phyloP scores from a whole-genome alignment of 1,284 basidiomycete genomes.

The Trametes pubescens region DNA sequence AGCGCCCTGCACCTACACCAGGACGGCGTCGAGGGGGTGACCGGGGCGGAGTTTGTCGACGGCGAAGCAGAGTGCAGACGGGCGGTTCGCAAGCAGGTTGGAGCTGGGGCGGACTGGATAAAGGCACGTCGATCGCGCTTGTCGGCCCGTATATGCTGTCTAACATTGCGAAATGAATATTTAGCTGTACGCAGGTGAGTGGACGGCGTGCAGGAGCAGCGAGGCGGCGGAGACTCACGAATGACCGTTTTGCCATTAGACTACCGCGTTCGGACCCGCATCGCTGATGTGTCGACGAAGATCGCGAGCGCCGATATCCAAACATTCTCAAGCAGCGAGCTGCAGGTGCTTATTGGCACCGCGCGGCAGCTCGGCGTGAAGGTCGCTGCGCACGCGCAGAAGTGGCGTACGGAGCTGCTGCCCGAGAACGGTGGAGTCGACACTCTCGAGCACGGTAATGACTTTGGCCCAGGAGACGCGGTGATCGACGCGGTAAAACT shows the following conservation, averaged over 20 bases:
- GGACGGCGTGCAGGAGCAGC: not conserved
- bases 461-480: conserved; percentile 45
- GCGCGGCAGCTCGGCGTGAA: conserved; percentile 63
- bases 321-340: conserved; percentile 58
- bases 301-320: conserved; percentile 45
- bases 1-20: conserved; percentile 53
- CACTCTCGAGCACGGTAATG: conserved; percentile 57
- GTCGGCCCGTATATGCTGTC: conserved; percentile 4
- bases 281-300: conserved; percentile 50
- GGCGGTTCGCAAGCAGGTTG: conserved; percentile 68
- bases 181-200: conserved; percentile 25
- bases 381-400: conserved; percentile 65
- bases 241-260: conserved; percentile 44
- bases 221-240: conserved; percentile 1
- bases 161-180: not conserved
- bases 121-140: conserved; percentile 50
- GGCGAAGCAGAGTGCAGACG: conserved; percentile 63
- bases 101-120: conserved; percentile 75
- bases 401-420: conserved; percentile 47
- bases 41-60: conserved; percentile 66
- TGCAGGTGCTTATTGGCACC: conserved; percentile 58
- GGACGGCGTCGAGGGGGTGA: conserved; percentile 64
- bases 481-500: conserved; percentile 18
- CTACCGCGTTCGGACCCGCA: conserved; percentile 58
- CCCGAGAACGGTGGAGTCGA: conserved; percentile 51